Base-by-base conservation (phyloP, 805 yeast species). In the Cyberlindnera euphorbiae region DNA sequence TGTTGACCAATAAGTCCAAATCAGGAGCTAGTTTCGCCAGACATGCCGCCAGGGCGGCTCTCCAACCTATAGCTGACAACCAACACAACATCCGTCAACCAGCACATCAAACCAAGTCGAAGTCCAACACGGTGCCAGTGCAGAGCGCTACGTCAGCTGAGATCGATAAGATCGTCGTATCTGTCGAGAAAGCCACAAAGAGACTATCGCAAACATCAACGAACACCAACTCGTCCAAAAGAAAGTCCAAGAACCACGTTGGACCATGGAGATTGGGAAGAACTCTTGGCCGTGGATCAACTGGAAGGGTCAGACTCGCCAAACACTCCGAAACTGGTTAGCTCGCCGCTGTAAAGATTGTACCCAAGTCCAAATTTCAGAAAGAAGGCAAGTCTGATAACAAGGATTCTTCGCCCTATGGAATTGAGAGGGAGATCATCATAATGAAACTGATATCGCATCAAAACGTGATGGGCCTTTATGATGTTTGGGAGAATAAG, bases 251-350 rank as follows among this genome's bases (percentile, higher is more conserved):
- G 35, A 53, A 53, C 28, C 59, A 53, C 25, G 59, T 93, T 30
- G 98, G 98, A 3, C 97, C 98, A 2, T 93, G 98, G 98, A 84
- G 87, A 56, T 67, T 93, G 25, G 97, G 97, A 19, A 74, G 90
- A 47, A 93, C 98, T 2, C 66, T 93, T 34, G 98, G 98, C 17
- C 73, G 94, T 41, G 98, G 98, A n/a, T 83, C 95, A 11, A 86
- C 96, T 1, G 97, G 98, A 17, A 74, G 97, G 44, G 98, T 93
- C 13, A 69, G 96, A 41, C 69, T 93, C 38, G 97, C 98, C 12
- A 82, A 87, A 49, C 94, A 93, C 58, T 73, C 79, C 28, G 73
- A 74, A 36, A 82, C 93, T 1, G 93, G 93, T 32, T 82, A 87
- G 60, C 73, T 87, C 39, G 97, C 98, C 4, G 98, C 98, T 1